phyloP scores from a whole-genome alignment of 2,329 filamentous ascomycete genomes.

The Xylaria sp. region DNA sequence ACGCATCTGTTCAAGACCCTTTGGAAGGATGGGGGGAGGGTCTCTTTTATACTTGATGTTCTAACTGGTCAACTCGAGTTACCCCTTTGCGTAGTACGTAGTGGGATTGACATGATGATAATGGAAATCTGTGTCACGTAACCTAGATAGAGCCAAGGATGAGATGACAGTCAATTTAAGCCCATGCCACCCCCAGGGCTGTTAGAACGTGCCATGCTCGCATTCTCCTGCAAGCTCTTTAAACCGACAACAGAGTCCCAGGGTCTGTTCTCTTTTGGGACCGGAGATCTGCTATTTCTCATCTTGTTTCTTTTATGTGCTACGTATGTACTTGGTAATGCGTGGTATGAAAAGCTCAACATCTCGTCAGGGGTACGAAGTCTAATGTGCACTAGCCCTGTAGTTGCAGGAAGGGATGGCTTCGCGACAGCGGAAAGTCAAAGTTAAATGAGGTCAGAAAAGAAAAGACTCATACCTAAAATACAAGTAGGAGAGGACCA shows the following conservation, averaged over 20 bases:
- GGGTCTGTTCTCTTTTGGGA: not conserved
- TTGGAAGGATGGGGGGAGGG: not conserved
- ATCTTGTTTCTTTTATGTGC: not conserved
- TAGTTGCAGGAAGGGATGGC: not conserved
- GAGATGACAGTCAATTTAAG: conserved; percentile 25
- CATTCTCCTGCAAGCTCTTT: conserved; percentile 27
- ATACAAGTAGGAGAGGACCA: not conserved
- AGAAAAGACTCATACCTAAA: not conserved
- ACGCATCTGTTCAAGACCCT: not conserved
- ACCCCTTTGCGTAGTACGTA: too few relatives aligned
- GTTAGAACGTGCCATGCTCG: conserved; percentile 22
- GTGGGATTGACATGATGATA: too few relatives aligned
- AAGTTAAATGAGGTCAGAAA: not conserved
- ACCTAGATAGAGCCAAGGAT: conserved; percentile 12
- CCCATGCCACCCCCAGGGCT: conserved; percentile 19
- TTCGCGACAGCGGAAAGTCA: not conserved
- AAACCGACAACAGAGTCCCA: conserved; percentile 10
- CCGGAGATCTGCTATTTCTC: not conserved
- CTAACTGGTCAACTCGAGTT: not conserved
- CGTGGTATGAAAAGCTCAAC: not conserved
- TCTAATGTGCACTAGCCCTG: not conserved
- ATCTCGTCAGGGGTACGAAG: not conserved
- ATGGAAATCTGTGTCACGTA: not conserved
- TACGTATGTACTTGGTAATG: not conserved
- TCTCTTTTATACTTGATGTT: not conserved